Conservation (phyloP, 129 eudicot species). For the Tagetes patula region DNA sequence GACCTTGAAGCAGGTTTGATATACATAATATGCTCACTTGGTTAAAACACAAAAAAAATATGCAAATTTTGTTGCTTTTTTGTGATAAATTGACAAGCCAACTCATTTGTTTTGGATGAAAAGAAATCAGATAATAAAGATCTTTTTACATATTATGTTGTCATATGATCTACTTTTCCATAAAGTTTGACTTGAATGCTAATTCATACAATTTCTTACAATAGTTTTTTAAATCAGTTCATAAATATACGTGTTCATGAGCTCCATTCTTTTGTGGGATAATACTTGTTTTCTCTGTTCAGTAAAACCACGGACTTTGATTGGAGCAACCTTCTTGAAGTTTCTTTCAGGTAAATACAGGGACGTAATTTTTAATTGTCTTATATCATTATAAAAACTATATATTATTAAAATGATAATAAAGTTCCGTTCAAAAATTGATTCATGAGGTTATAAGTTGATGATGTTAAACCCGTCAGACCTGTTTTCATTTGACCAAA, state of each 20-base stretch:
- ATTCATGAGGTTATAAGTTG: neutral
- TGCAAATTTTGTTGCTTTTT: neutral
- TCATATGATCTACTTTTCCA: neutral
- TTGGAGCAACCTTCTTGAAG: slow-evolving; percentile 90
- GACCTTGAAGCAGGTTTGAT: slow-evolving; percentile 87
- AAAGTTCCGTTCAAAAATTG: neutral
- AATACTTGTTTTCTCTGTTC: slow-evolving; percentile 29
- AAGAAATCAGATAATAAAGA: neutral
- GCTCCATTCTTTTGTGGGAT: neutral
- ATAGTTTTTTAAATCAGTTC: neutral
- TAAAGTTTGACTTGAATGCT: neutral
- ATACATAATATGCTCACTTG: neutral
- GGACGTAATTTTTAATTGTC: neutral
- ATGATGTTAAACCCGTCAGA: neutral
- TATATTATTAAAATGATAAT: neutral
- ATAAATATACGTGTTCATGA: neutral
- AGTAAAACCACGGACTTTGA: slow-evolving; percentile 83
- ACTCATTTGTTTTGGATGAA: neutral
- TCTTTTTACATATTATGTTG: neutral
- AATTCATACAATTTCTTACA: slow-evolving; percentile 2
- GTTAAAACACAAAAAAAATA: neutral
- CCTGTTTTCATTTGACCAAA: neutral
- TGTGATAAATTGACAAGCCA: neutral
- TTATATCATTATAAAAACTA: neutral
- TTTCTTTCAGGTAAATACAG: slow-evolving; percentile 70